Base-by-base conservation (phyloP, 805 yeast species). In the Saturnispora saitoi region DNA sequence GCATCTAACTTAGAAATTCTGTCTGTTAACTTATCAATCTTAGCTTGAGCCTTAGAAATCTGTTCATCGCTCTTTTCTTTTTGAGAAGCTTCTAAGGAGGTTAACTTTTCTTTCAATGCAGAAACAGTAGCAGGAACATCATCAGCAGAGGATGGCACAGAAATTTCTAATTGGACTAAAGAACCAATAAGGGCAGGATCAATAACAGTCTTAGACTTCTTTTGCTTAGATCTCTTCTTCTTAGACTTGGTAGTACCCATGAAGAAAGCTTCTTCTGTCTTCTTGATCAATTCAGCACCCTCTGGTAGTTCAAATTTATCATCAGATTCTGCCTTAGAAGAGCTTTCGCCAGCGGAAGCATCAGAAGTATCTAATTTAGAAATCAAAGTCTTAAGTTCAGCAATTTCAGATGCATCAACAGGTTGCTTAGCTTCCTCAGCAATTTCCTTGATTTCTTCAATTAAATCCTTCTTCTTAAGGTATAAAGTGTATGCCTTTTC, bases 381-480 rank as follows among this genome's bases (percentile, higher is more conserved):
- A 63, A 90, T 73, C 63, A 89, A 73, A 48, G 76, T 70, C 66
- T 89, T 86, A 60, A 93, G 85, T 54, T 83, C 72, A 56, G 75
- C 74, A 59, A 91, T 83, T 69, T 93, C 95, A 41, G 70, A 70
- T 51, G 83, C 78, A 69, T 84, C 90, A 26, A 97, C 98, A 28
- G 98, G 96, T 57, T 69, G 69, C 40, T 68, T 66, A 42, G 89
- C 89, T 54, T 80, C 85, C 46, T 80, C 76, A 71, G 86, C 78
- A 60, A 78, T 79, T 61, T 77, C 73, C 58, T 86, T 87, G 83
- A 84, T 58, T 74, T 80, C 68, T 74, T 75, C 64, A 60, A 61
- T 68, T 70, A 56, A 68, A 60, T 65, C 74, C 63, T 59, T 70
- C 70, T 62, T 76, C 76, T 64, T 75, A 77, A 60, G 72, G 71